phyloP scores from a whole-genome alignment of 805 yeast species.

The Hanseniaspora jakobsenii region DNA sequence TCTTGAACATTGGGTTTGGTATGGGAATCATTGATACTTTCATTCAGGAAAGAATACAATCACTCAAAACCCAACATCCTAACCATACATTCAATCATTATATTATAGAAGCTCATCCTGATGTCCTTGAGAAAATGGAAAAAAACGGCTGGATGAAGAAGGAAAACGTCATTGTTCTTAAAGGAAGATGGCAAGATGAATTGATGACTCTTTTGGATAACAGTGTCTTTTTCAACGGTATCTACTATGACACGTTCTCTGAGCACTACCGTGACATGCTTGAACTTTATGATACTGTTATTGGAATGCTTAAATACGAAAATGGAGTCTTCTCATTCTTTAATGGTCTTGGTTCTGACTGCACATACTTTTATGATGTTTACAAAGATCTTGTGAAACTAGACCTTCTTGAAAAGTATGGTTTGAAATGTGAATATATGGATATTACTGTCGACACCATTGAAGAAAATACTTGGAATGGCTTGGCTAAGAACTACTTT shows the following conservation, averaged over 20 bases:
- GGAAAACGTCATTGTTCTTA: conserved; percentile 56
- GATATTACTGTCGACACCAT: conserved; percentile 20
- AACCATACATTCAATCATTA: conserved; percentile 57
- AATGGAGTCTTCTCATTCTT: conserved; percentile 80
- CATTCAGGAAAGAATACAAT: conserved; percentile 38
- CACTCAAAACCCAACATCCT: conserved; percentile 22
- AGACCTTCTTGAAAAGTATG: conserved; percentile 61
- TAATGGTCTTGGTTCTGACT: conserved; percentile 80
- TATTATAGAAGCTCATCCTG: conserved; percentile 92
- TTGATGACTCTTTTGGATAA: conserved; percentile 50
- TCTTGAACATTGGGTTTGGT: conserved; percentile 86
- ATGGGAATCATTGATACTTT: conserved; percentile 88
- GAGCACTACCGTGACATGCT: conserved; percentile 86
- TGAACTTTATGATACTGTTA: conserved; percentile 66
- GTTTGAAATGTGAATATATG: conserved; percentile 50
- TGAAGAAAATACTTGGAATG: conserved; percentile 25
- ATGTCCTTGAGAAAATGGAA: conserved; percentile 57
- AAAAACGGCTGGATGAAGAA: conserved; percentile 75
- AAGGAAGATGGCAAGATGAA: conserved; percentile 89
- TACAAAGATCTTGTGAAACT: conserved; percentile 70
- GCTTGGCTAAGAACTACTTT: conserved; percentile 28
- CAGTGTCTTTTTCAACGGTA: conserved; percentile 74
- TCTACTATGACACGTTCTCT: conserved; percentile 86
- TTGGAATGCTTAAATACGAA: conserved; percentile 62
- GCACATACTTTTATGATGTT: conserved; percentile 67